phyloP scores from a whole-genome alignment of 345 rosid species.

The Hevea brasiliensis region DNA sequence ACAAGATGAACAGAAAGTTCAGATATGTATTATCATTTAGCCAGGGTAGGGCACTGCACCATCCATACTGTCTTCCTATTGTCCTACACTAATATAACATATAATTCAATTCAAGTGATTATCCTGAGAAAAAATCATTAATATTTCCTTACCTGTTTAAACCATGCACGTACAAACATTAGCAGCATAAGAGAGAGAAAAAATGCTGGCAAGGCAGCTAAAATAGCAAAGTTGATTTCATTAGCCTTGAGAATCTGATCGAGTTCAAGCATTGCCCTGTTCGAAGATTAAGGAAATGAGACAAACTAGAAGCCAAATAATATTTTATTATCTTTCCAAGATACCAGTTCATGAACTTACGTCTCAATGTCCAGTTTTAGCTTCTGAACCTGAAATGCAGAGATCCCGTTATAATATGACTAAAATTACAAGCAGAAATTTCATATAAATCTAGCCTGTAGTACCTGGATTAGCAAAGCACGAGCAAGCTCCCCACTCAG shows the following conservation, averaged over 20 bases:
- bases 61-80: too few species aligned
- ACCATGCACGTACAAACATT: constrained; percentile 68
- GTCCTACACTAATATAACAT: too few species aligned
- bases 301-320: constrained; percentile 14
- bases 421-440: constrained; percentile 20
- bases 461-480: constrained; percentile 92
- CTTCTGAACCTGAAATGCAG: constrained; percentile 83
- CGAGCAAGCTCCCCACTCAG: constrained; percentile 92
- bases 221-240: constrained; percentile 90
- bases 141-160: constrained; percentile 51
- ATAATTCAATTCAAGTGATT: constrained; percentile 5
- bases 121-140: not conserved
- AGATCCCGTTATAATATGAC: constrained; percentile 12
- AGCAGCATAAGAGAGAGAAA: constrained; percentile 65
- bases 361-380: constrained; percentile 90
- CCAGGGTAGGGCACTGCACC: not conserved
- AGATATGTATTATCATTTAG: too few species aligned
- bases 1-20: too few species aligned
- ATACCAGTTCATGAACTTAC: constrained; percentile 50
- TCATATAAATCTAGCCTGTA: constrained; percentile 4
- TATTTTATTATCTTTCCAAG: constrained; percentile 14
- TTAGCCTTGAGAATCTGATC: constrained; percentile 94
- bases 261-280: constrained; percentile 97
- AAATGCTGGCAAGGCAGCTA: constrained; percentile 97
- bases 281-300: constrained; percentile 22